These are phyloP conservation scores for Seminavis robusta DNA, from an alignment of 108 stramenopile species.

Conservation along the genomic window DNA sequence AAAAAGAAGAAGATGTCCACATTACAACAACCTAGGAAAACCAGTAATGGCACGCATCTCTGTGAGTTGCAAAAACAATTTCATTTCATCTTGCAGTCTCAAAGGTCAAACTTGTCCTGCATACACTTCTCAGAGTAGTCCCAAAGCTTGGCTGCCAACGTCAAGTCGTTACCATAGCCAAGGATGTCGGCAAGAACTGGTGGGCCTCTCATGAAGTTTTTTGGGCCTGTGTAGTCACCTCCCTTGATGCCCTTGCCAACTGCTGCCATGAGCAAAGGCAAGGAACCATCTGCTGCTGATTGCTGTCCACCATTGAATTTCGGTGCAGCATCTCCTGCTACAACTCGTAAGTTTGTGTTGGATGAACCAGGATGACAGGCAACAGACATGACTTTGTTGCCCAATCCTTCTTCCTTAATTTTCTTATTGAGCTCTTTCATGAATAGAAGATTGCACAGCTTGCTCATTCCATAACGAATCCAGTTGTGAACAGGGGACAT, in stretches of 20 bases:
- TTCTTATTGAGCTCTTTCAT: not conserved
- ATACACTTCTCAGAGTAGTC: not conserved
- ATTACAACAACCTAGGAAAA: too few relatives aligned
- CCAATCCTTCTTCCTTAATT: not conserved
- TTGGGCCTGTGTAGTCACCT: not conserved
- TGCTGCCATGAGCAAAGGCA: slow-evolving; percentile 1
- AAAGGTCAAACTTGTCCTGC: too few relatives aligned
- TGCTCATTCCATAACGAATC: not conserved
- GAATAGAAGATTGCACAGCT: slow-evolving; percentile 1
- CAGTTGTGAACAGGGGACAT: not conserved
- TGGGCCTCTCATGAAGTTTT: too few relatives aligned
- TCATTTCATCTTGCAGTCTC: too few relatives aligned
- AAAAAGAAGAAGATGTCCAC: too few relatives aligned
- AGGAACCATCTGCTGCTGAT: not conserved
- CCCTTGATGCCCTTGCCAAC: not conserved
- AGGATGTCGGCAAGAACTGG: not conserved
- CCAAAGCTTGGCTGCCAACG: not conserved
- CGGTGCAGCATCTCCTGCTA: not conserved
- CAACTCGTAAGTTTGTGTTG: not conserved
- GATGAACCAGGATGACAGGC: not conserved
- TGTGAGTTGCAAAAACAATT: too few relatives aligned
- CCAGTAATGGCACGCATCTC: too few relatives aligned
- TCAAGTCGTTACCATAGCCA: slow-evolving; percentile 1
- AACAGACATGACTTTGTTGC: not conserved
- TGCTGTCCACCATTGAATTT: not conserved